A percentile compares a stretch with the other conserved stretches of the same genome.
These are phyloP conservation scores for Aspergillus indologenus DNA, from an alignment of 495 filamentous ascomycete species.

Conservation along the genomic window DNA sequence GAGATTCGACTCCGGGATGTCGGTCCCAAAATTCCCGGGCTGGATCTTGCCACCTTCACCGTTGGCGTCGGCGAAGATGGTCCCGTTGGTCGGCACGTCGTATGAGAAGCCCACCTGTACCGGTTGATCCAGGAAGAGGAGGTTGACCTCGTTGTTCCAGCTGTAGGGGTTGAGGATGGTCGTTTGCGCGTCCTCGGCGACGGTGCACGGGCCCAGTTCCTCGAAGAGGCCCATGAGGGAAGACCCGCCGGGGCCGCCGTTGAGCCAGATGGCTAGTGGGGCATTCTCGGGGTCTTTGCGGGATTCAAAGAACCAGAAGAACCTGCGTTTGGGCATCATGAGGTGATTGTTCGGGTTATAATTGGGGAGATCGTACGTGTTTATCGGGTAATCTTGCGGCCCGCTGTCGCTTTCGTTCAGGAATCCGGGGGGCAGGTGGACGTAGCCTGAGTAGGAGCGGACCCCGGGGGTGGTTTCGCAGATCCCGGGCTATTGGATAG, in stretches of 20 bases:
- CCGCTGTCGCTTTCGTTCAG: not conserved
- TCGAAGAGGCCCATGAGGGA: slow-evolving; percentile 5
- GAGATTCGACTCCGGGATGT: slow-evolving; percentile 44
- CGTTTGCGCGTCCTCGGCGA: slow-evolving; percentile 9
- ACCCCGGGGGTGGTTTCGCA: slow-evolving; percentile 9
- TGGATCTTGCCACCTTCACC: not conserved
- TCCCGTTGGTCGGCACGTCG: slow-evolving; percentile 5
- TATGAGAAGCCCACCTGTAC: slow-evolving; percentile 14
- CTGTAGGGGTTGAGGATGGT: slow-evolving; percentile 10
- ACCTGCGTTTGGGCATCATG: not conserved
- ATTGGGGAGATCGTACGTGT: not conserved
- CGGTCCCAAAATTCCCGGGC: not conserved
- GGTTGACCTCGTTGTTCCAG: slow-evolving; percentile 11
- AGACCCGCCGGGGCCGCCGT: slow-evolving; percentile 10
- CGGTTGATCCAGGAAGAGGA: slow-evolving; percentile 14
- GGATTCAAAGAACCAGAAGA: slow-evolving; percentile 12
- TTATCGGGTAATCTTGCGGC: not conserved
- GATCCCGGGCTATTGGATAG: slow-evolving; percentile 10
- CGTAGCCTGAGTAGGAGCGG: slow-evolving; percentile 9
- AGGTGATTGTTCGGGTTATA: not conserved
- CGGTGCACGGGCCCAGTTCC: slow-evolving; percentile 7
- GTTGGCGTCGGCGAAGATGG: not conserved
- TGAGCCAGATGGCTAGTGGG: slow-evolving; percentile 11
- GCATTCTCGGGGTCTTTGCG: slow-evolving; percentile 1
- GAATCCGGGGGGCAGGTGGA: slow-evolving; percentile 8